A percentile compares a stretch with the other conserved stretches of the same genome.
Conservation (phyloP, 2,329 filamentous ascomycete species). For the Plectosphaerella plurivora region DNA sequence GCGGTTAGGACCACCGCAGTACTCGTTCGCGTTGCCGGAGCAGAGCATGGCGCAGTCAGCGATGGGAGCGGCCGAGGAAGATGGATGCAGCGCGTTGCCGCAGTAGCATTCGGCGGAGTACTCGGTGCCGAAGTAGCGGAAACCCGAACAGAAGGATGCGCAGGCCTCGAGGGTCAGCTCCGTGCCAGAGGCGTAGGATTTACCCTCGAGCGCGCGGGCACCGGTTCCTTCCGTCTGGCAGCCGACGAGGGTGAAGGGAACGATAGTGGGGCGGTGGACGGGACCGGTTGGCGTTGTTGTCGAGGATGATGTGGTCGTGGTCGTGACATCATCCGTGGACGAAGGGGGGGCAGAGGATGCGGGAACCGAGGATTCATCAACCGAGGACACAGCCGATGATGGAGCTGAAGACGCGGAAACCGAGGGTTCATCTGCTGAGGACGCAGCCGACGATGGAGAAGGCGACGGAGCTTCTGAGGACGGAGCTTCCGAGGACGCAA, state of each 20-base stretch:
- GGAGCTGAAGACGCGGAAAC: too few relatives aligned
- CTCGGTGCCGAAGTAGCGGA: constrained; percentile 36
- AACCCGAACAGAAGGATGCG: constrained; percentile 27
- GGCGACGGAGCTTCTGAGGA: too few relatives aligned
- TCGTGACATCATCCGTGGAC: constrained; percentile 3
- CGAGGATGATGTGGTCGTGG: constrained; percentile 5
- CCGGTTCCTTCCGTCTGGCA: constrained; percentile 34
- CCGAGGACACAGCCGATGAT: too few relatives aligned
- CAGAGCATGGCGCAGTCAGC: constrained; percentile 30
- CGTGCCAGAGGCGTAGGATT: constrained; percentile 14
- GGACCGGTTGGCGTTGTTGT: constrained; percentile 8
- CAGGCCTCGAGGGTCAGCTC: constrained; percentile 29
- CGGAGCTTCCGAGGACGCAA: too few relatives aligned
- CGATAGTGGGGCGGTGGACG: constrained; percentile 21
- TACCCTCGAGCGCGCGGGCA: constrained; percentile 26
- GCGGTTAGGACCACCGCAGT: constrained; percentile 27
- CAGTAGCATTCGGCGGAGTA: constrained; percentile 35
- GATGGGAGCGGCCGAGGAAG: constrained; percentile 19
- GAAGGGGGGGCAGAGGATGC: not conserved
- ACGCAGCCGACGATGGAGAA: too few relatives aligned
- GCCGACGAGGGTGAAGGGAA: constrained; percentile 28
- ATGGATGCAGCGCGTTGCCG: constrained; percentile 22
- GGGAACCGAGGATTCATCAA: not conserved
- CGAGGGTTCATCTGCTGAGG: too few relatives aligned
- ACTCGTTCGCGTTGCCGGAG: constrained; percentile 23